Evolutionary conservation across 192 early-diverging fungal species (phyloP).

Genomic region (Phlyctochytrium planicorne): DNA sequence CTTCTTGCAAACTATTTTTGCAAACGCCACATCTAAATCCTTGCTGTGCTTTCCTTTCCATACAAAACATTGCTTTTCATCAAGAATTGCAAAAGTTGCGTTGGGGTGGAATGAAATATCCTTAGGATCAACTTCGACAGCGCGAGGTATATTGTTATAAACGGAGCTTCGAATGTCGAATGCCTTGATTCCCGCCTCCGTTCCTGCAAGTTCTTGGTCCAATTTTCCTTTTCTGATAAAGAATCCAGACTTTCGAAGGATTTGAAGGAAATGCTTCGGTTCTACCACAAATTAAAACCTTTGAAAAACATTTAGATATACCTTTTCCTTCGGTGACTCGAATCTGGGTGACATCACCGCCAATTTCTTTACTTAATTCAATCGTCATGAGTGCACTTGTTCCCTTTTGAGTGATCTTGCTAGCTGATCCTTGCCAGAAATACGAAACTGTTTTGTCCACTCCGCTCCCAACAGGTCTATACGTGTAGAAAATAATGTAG

Average conservation of each 20-base stretch:
- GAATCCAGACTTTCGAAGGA: not conserved
- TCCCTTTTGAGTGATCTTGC: constrained; percentile 38
- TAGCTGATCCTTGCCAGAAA: constrained; percentile 42
- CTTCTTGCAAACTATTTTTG: too few relatives aligned
- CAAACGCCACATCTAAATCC: too few relatives aligned
- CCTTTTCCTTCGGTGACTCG: constrained; percentile 43
- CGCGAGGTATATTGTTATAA: too few relatives aligned
- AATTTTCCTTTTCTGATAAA: too few relatives aligned
- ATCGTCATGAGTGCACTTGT: constrained; percentile 38
- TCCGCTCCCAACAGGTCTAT: constrained; percentile 18
- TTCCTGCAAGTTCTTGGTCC: too few relatives aligned
- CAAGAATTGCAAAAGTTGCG: too few relatives aligned
- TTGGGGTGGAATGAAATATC: too few relatives aligned
- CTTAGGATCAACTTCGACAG: too few relatives aligned
- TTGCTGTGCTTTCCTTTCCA: too few relatives aligned
- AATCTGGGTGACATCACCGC: constrained; percentile 27
- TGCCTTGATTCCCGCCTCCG: too few relatives aligned
- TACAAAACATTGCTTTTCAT: too few relatives aligned
- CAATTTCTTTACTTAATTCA: constrained; percentile 28
- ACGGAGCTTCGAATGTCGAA: too few relatives aligned
- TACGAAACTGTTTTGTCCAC: constrained; percentile 33
- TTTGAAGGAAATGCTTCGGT: not conserved
- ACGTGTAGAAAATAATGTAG: constrained; percentile 37
- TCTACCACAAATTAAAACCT: not conserved
- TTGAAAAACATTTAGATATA: constrained; percentile 6